These are phyloP conservation scores for Fusarium duplospermum DNA, from an alignment of 2,329 filamentous ascomycete species.

Conservation along the genomic window DNA sequence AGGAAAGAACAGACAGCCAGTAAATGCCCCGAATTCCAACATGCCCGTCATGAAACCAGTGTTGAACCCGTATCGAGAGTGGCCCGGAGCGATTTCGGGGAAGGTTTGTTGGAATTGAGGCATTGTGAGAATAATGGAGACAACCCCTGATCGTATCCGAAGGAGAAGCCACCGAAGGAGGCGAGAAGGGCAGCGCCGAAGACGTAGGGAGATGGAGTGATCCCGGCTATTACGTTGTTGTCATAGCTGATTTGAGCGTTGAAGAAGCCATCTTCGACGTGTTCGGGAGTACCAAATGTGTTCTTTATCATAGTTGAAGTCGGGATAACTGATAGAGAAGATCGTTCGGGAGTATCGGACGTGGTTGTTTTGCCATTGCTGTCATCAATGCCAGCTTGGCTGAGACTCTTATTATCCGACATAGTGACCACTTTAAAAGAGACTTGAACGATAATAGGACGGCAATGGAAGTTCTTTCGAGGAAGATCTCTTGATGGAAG, in stretches of 20 bases:
- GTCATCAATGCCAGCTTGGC: neutral
- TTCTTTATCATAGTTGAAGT: too few relatives aligned
- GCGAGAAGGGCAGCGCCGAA: conserved; percentile 56
- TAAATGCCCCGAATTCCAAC: conserved; percentile 24
- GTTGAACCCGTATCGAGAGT: conserved; percentile 8
- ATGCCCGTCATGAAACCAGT: conserved; percentile 48
- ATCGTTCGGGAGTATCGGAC: too few relatives aligned
- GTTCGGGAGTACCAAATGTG: too few relatives aligned
- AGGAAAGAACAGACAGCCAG: conserved; percentile 20
- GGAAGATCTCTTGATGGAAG: neutral
- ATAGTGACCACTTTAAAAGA: neutral
- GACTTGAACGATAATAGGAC: neutral
- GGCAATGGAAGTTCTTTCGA: neutral
- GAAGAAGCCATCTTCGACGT: neutral
- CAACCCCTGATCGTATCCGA: conserved; percentile 51
- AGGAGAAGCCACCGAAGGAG: conserved; percentile 37
- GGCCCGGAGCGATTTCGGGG: conserved; percentile 37
- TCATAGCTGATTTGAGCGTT: neutral
- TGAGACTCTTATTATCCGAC: neutral
- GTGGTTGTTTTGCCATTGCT: neutral
- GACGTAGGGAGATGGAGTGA: conserved; percentile 45
- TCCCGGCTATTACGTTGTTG: neutral
- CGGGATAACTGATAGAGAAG: too few relatives aligned
- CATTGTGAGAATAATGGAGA: conserved; percentile 54
- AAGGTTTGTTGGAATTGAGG: conserved; percentile 54